Base-by-base conservation (phyloP, 2,329 filamentous ascomycete species). In the Alternaria solani region DNA sequence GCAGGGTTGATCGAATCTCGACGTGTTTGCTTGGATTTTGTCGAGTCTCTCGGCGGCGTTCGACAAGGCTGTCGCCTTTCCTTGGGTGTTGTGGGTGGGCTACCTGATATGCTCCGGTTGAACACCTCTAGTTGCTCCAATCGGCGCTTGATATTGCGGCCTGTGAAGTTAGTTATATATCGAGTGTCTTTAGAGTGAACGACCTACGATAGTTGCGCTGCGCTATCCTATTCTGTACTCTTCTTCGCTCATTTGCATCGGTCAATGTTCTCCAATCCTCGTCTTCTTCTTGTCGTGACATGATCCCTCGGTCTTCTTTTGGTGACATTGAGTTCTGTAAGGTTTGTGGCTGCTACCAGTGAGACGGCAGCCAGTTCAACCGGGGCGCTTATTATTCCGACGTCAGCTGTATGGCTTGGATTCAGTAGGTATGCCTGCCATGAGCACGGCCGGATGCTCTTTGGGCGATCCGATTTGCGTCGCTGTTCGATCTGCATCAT, bases 171-270 rank as follows among this genome's bases (percentile, higher is more conserved):
- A 57, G 54, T 30, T 36, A 43, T 16, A 25, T 9, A n/a, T 41
- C 18, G 14, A 20, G 14, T 25, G 12, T 25, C 34, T 32, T 43
- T 34, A 12, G n/a, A 42, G 5, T 14, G 25, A 14, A 36, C 6
- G 5, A 26, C 55, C 18, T 39, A 57, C 55, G 55, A 44, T 57
- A 57, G 20, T 57, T 57, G 16, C 55, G 55, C 26, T 57, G 55
- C 3, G 55, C 47, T 6, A 57, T 57, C 30, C 55, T 42, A n/a
- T 57, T 57, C 38, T 57, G 55, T 9, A 36, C 55, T 32, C 55
- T 46, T 36, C 55, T 47, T 38, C 55, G 46, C 47, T 57, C 55
- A 20, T 44, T n/a, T n/a, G 47, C 47, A 36, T 57, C 47, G 25
- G 46, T 57, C 36, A 57, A 20, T 20, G 38, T 39, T 38, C 47